Conservation (phyloP, 75 land plant genomes). For the Sequoiadendron giganteum region DNA sequence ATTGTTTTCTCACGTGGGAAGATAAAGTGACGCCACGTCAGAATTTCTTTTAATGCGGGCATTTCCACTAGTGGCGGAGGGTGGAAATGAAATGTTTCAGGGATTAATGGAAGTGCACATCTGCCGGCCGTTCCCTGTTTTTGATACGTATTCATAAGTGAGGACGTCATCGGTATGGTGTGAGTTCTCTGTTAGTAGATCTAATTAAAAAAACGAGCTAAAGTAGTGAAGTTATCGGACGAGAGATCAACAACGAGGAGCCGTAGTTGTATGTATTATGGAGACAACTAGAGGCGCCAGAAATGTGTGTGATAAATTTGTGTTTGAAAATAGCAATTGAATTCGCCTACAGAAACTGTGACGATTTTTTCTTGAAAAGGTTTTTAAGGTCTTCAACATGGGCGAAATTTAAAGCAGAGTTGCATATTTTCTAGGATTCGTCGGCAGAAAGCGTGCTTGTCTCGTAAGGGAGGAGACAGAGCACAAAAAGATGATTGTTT, state of each 20-base stretch:
- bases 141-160: not conserved
- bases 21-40: no score
- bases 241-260: not conserved
- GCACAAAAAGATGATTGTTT: not conserved
- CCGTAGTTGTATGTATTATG: not conserved
- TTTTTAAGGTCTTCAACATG: not conserved
- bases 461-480: not conserved
- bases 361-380: not conserved
- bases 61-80: no score
- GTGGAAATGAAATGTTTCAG: not conserved
- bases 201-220: not conserved
- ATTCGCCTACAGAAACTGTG: not conserved
- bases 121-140: not conserved
- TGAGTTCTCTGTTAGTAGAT: not conserved
- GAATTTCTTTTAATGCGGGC: no score
- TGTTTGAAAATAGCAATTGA: not conserved
- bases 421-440: not conserved
- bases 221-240: not conserved
- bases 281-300: not conserved
- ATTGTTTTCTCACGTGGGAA: no score
- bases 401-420: not conserved
- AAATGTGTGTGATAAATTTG: not conserved
- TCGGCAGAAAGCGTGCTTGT: not conserved
- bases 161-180: not conserved
- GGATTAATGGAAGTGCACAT: not conserved